These are phyloP conservation scores for Naganishia friedmannii DNA, from an alignment of 768 basidiomycete species.

Conservation along the genomic window DNA sequence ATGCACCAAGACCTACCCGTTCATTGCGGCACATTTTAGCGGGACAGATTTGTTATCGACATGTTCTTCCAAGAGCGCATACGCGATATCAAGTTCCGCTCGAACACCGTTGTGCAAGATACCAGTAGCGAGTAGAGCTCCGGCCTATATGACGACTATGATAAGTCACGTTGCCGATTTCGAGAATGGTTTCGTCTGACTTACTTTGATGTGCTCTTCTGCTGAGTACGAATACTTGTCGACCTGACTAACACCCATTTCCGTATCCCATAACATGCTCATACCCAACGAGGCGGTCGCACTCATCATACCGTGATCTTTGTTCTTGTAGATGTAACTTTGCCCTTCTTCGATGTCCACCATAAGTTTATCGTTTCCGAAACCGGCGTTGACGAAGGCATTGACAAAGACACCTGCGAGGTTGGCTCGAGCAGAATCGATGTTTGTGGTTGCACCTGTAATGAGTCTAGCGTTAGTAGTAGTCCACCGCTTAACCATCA, in stretches of 20 bases:
- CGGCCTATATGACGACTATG: constrained; percentile 59
- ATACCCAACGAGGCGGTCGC: constrained; percentile 92
- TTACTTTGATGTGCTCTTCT: constrained; percentile 91
- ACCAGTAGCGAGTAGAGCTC: constrained; percentile 90
- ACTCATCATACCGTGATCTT: constrained; percentile 97
- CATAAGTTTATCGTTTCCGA: constrained; percentile 98
- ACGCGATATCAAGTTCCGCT: constrained; percentile 86
- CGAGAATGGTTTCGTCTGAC: constrained; percentile 10
- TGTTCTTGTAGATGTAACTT: constrained; percentile 99
- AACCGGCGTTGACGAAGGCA: constrained; percentile 97
- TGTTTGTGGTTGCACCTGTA: constrained; percentile 67
- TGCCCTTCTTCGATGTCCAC: constrained; percentile 91
- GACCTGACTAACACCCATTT: constrained; percentile 85
- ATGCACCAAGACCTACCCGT: constrained; percentile 56
- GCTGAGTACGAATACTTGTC: constrained; percentile 96
- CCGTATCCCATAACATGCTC: constrained; percentile 92
- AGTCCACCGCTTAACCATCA: background rate
- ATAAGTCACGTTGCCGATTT: background rate
- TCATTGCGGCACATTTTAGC: constrained; percentile 80
- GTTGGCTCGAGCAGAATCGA: constrained; percentile 91
- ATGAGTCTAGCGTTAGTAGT: background rate
- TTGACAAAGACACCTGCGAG: constrained; percentile 97
- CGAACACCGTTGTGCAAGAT: constrained; percentile 84
- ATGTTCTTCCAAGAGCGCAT: constrained; percentile 85
- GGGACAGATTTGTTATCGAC: constrained; percentile 79